phyloP scores from a whole-genome alignment of 352 stramenopile species.

The Blastocystis sp. region DNA sequence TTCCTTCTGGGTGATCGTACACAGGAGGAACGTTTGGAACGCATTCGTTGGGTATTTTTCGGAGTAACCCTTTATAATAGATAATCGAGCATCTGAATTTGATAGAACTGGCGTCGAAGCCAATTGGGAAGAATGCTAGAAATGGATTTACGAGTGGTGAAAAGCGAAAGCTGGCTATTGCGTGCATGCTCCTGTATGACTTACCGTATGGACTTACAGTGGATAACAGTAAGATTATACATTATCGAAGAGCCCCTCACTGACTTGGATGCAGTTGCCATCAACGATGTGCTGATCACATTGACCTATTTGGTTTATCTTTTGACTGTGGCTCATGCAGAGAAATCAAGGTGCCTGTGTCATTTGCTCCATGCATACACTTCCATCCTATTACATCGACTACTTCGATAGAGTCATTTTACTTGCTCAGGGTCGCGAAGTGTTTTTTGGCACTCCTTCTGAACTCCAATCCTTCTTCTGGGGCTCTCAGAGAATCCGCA shows the following conservation, averaged over 20 bases:
- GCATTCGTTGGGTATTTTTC: neutral
- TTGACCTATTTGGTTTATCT: neutral
- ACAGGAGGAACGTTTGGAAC: neutral
- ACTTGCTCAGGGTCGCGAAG: neutral
- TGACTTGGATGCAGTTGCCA: neutral
- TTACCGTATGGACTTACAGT: neutral
- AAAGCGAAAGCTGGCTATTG: neutral
- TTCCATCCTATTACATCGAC: neutral
- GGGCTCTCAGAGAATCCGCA: neutral
- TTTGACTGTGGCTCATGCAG: neutral
- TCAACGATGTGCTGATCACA: neutral
- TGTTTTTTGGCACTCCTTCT: neutral
- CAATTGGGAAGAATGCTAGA: neutral
- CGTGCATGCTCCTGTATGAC: neutral
- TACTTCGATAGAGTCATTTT: neutral
- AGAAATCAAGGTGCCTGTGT: neutral
- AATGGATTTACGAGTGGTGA: neutral
- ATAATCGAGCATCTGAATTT: neutral
- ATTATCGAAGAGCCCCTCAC: neutral
- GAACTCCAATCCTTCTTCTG: neutral
- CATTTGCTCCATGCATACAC: neutral
- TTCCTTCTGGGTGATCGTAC: neutral
- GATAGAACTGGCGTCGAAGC: neutral
- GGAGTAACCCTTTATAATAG: neutral
- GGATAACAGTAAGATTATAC: neutral